Base-by-base conservation (phyloP, 2,329 filamentous ascomycete species). In the Sporothrix sp. region DNA sequence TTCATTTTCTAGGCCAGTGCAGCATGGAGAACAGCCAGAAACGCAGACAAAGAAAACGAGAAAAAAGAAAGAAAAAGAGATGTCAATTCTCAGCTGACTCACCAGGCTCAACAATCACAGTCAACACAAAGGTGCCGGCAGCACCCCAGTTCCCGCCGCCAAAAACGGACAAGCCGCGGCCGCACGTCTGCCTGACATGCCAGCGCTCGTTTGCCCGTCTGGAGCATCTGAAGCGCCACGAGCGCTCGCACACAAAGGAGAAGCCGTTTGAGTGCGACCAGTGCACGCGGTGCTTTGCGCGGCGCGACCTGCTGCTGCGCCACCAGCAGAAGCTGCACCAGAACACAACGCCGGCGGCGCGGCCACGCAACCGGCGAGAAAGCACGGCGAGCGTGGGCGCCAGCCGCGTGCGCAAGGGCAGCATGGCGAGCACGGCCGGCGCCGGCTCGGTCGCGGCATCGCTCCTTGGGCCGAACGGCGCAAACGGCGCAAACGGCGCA, bases 261-360 rank as follows among this genome's bases (percentile, higher is more conserved):
- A 98, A 98, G 73, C 93, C 93, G 1, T 98, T 98, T 61, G 89
- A 96, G 68, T 98, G 93, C 62, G 87, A 88, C 25, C 88, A 97
- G 66, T 98, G 93, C 68, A 79, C 87, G 33, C 75, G 93, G 69
- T 97, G 93, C 70, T 98, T 98, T 68, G 93, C 93, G 54, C 82
- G 93, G 54, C 82, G 93, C 58, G 93, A 98, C 67, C 70, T 98
- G 58, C 76, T 98, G 50, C 73, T 98, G 58, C 82, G 93, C 53
- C 93, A 98, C 69, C 93, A 98, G 75, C 93, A 98, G 74, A 98
- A 98, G 74, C 78, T 98, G 43, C 93, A 98, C 66, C 88, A 95
- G 75, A 88, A 88, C 23, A 87, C 87, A 11, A 89, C 89, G 0
- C 86, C 93, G 6, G 89, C 89, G 6, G 84, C 89, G 40, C 81